Evolutionary conservation across 2,329 filamentous ascomycete species (phyloP), one percentile per base, ranked within the genome.

Genomic region (Ophiostoma quercus): DNA sequence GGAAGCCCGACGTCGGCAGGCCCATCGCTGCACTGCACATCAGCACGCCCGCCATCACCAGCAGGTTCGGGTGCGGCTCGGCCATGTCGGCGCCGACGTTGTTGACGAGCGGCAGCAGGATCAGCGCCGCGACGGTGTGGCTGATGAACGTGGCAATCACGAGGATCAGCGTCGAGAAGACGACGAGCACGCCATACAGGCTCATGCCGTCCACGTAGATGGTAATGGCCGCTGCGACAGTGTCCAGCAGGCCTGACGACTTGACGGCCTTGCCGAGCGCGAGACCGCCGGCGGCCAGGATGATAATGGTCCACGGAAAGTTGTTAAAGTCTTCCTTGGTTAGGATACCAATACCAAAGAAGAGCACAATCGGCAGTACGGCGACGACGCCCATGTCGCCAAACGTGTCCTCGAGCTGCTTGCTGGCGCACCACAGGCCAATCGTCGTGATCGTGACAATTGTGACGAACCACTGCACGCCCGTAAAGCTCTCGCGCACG

Each of bases 311-410:
- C 95, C 95, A 99, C 54, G 97, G 90, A 79, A 99, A 99, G 79
- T 99, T 99, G 83, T 99, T 99, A 78, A 99, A 99, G 80, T 99
- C 95, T 80, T 98, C 95, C 80, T 98, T 99, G 67, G 94, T 98
- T 41, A 99, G 84, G 74, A 98, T 94, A 12, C 95, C 95, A 1
- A 93, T 94, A 69, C 95, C 95, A 76, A 99, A 99, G 85, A 99
- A 99, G 60, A 97, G 84, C 2, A 96, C 91, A 68, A 99, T 90
- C 6, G 95, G 95, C 72, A 99, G 92, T 77, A 99, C 96, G 71
- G 95, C 96, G 60, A 99, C 91, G 68, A 99, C 94, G 68, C 95
- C 95, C 95, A 99, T 99, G 77, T 99, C 94, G 69, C 95, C 95
- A 76, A 99, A 97, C 0, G 94, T 81, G 72, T 85, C 81, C 76